Percentiles rank a stretch among this genome's conserved stretches.
These are phyloP conservation scores for Canariomyces notabilis DNA, from an alignment of 2,329 filamentous ascomycete genomes.

Conservation along the genomic window DNA sequence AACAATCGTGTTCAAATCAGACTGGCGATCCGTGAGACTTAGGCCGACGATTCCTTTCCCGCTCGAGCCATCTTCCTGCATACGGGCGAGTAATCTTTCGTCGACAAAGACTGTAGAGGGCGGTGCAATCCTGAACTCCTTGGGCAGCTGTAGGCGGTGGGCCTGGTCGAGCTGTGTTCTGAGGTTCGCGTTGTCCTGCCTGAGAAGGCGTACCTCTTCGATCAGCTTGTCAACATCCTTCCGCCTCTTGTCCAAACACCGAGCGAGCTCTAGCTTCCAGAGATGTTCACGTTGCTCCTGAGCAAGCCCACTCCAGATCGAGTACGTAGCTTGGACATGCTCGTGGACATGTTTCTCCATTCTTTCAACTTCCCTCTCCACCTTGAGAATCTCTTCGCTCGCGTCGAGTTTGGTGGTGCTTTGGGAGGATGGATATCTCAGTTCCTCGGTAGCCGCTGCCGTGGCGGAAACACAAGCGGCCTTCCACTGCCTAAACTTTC, in stretches of 20 bases:
- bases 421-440: slow-evolving; percentile 42
- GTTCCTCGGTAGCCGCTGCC: slow-evolving; percentile 46
- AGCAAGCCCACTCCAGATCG: slow-evolving; percentile 67
- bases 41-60: slow-evolving; percentile 40
- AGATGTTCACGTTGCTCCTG: slow-evolving; percentile 51
- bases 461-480: slow-evolving; percentile 47
- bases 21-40: slow-evolving; percentile 45
- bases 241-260: slow-evolving; percentile 53
- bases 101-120: slow-evolving; percentile 51
- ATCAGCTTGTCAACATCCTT: slow-evolving; percentile 49
- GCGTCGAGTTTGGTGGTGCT: slow-evolving; percentile 38
- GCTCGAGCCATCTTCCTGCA: slow-evolving; percentile 41
- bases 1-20: slow-evolving; percentile 49
- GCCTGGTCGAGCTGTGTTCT: slow-evolving; percentile 56
- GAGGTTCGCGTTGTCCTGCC: slow-evolving; percentile 54
- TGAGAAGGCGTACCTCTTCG: slow-evolving; percentile 45
- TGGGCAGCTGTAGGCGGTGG: slow-evolving; percentile 53
- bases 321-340: slow-evolving; percentile 73
- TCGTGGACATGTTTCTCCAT: slow-evolving; percentile 66
- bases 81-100: slow-evolving; percentile 41
- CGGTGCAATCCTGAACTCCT: slow-evolving; percentile 51
- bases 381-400: slow-evolving; percentile 43
- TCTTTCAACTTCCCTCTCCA: slow-evolving; percentile 48
- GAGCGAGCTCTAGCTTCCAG: slow-evolving; percentile 57
- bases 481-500: slow-evolving; percentile 64